Percentiles rank a stretch among this genome's conserved stretches.
Conservation (phyloP, 148 eudicot species). For the Rhododendron ferrugineum region DNA sequence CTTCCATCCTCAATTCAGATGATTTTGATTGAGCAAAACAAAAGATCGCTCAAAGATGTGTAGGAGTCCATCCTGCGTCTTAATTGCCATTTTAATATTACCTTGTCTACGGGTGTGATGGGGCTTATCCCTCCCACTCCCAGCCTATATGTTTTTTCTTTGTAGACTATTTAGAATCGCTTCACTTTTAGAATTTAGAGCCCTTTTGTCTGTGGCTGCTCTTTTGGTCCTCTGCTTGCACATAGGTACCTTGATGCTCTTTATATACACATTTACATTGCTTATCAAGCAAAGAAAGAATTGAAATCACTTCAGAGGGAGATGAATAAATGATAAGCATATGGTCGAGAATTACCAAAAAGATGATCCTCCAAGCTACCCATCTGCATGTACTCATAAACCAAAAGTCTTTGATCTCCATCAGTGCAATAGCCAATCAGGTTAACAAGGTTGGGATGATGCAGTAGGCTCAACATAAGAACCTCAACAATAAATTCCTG, state of each 20-base stretch:
- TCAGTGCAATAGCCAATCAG: slow-evolving; percentile 83
- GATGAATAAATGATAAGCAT: background rate
- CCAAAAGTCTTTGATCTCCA: slow-evolving; percentile 72
- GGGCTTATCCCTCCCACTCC: background rate
- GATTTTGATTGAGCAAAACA: background rate
- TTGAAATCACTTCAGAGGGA: background rate
- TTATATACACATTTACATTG: background rate
- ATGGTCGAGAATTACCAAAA: slow-evolving; percentile 43
- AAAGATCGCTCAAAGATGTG: background rate
- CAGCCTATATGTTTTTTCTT: background rate
- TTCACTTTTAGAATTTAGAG: background rate
- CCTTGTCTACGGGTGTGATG: background rate
- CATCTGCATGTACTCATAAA: slow-evolving; percentile 79
- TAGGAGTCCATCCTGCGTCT: background rate
- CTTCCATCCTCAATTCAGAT: background rate
- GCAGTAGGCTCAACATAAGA: slow-evolving; percentile 73
- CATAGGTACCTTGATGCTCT: background rate
- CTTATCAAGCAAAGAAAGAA: background rate
- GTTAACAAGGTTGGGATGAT: slow-evolving; percentile 84
- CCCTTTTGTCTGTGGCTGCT: background rate
- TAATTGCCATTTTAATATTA: too few species aligned
- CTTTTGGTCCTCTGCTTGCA: background rate
- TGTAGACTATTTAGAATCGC: background rate
- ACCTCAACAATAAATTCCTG: slow-evolving; percentile 90
- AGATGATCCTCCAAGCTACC: slow-evolving; percentile 90